Base-by-base conservation (phyloP, 768 basidiomycete species). In the Tylopilus sp. region DNA sequence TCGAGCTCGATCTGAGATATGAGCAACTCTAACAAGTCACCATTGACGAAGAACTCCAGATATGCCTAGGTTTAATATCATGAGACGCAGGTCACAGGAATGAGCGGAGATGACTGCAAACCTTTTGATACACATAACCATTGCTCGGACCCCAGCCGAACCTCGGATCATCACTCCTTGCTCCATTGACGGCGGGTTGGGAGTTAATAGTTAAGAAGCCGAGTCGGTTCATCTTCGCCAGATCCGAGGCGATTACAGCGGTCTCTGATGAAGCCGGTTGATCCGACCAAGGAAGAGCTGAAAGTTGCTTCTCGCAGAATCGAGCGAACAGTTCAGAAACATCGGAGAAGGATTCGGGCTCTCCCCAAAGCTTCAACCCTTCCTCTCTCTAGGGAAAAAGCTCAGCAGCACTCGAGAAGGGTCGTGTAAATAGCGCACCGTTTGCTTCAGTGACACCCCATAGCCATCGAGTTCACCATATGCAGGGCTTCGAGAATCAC, bases 401-500 rank as follows among this genome's bases (percentile, higher is more conserved):
- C 46, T 57, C 30, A 52, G 59, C 7, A 26, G 30, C 20, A 56
- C 38, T 23, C 31, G 33, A 23, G 39, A 30, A n/a, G 3, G 38
- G 40, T 1, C 5, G 13, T 6, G 41, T 41, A 8, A 17, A 23
- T 35, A 9, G 62, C 81, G 55, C 52, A 91, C 94, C 33, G 88
- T 84, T 63, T 95, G 88, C 68, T 94, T 94, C 61, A 98, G 82
- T 69, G 81, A 91, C 38, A 97, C 83, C 47, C 95, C 95, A 58
- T 95, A 98, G 2, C 95, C 95, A 64, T 99, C 95, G 48, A 99
- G 73, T 71, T 99, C 97, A 62, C 97, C 97, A 59, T 97, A 99
- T 13, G 97, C 97, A 25, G 97, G 97, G 78, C 89, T 92, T 51
- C 97, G 83, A 7, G 95, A 87, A 72, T 98, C 97, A 60, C 97